Percentiles rank a stretch among this genome's conserved stretches.
Evolutionary conservation across 345 rosid genomes (phyloP).

Genomic region (Eucalyptus decipiens): DNA sequence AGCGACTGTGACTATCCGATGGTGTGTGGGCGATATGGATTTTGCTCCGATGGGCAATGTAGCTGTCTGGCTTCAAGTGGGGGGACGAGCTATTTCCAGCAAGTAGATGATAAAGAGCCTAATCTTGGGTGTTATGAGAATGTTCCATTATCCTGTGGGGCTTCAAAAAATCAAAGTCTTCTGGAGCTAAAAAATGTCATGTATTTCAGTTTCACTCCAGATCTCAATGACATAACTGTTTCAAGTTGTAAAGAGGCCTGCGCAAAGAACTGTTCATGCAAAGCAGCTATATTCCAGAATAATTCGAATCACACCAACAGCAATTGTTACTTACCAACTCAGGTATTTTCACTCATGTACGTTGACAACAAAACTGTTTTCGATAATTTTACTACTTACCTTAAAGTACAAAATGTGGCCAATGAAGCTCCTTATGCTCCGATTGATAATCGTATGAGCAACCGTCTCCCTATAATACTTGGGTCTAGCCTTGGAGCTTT

Average conservation of each 20-base stretch:
- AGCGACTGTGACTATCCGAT: background rate
- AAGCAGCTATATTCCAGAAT: background rate
- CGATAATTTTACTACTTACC: background rate
- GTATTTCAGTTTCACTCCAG: background rate
- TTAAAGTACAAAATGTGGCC: background rate
- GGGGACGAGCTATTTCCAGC: background rate
- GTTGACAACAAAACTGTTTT: rapidly evolving
- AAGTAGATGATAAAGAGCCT: background rate
- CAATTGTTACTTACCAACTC: background rate
- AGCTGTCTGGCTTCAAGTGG: background rate
- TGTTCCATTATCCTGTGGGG: background rate
- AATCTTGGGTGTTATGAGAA: background rate
- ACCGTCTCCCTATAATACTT: background rate
- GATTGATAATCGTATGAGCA: background rate
- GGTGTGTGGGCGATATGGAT: background rate
- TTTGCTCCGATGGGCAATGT: background rate
- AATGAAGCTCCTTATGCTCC: background rate
- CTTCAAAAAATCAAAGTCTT: background rate
- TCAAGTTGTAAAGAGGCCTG: conserved; percentile 1
- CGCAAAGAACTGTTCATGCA: conserved; percentile 6
- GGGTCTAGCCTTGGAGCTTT: background rate
- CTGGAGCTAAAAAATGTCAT: background rate
- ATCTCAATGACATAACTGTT: background rate
- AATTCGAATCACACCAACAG: background rate
- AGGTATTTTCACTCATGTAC: background rate